Evolutionary conservation across 441 rosid species (phyloP).

Genomic region (Melastoma candidum): DNA sequence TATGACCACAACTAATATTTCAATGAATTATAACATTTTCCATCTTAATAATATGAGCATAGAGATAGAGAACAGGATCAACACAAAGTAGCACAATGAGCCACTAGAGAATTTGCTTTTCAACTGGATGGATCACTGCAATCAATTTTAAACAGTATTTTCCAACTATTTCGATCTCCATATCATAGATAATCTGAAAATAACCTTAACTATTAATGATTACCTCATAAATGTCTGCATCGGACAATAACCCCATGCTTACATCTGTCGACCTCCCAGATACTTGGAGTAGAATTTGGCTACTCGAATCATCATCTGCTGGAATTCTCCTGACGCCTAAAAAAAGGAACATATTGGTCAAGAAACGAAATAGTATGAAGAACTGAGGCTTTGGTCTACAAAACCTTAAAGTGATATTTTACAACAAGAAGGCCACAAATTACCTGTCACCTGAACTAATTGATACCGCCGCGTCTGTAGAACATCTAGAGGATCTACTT

Average conservation of each 20-base stretch:
- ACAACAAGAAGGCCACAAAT: background rate
- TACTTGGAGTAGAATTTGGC: constrained; percentile 30
- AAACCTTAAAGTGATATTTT: too few relatives aligned
- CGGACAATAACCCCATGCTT: constrained; percentile 28
- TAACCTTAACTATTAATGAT: background rate
- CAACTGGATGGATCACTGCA: too few relatives aligned
- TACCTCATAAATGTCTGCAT: constrained; percentile 44
- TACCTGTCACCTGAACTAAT: constrained; percentile 47
- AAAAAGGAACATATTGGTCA: background rate
- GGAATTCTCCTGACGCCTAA: constrained; percentile 32
- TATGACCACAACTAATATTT: background rate
- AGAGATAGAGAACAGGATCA: too few relatives aligned
- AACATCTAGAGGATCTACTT: constrained; percentile 33
- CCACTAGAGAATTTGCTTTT: too few relatives aligned
- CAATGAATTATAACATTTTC: background rate
- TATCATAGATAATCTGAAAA: background rate
- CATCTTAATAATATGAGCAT: too few relatives aligned
- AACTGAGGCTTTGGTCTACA: background rate
- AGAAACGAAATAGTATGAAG: background rate
- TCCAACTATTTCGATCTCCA: background rate
- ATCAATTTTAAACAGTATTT: background rate
- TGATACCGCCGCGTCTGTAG: constrained; percentile 30
- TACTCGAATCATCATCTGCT: constrained; percentile 11
- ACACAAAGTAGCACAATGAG: too few relatives aligned
- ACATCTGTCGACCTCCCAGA: constrained; percentile 25